Percentiles rank a stretch among this genome's conserved stretches.
Conservation (phyloP, 768 basidiomycete genomes). For the Lyophyllum decastes region DNA sequence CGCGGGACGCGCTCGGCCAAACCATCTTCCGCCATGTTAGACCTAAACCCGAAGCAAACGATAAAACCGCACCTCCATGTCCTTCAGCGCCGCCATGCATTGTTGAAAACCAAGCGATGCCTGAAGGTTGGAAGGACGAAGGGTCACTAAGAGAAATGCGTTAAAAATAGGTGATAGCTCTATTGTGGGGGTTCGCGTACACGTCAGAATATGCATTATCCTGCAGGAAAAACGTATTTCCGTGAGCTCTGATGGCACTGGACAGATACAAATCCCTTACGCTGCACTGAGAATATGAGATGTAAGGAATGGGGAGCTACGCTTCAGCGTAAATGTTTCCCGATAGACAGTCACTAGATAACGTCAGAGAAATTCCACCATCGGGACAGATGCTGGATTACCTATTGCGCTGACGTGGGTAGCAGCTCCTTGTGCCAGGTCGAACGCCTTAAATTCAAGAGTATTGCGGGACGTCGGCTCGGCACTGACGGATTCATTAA, state of each 20-base stretch:
- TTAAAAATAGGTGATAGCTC: constrained; percentile 7
- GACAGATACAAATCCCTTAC: constrained; percentile 40
- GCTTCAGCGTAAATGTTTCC: constrained; percentile 60
- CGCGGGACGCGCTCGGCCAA: constrained; percentile 72
- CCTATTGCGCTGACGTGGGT: constrained; percentile 68
- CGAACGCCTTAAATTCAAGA: constrained; percentile 68
- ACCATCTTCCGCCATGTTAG: constrained; percentile 42
- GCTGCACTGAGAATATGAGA: constrained; percentile 72
- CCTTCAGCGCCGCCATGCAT: constrained; percentile 61
- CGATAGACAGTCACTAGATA: constrained; percentile 58
- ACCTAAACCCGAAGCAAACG: constrained; percentile 2
- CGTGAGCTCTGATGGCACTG: constrained; percentile 9
- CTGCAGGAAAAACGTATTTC: constrained; percentile 34
- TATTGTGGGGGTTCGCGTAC: constrained; percentile 38
- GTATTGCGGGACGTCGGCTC: constrained; percentile 48
- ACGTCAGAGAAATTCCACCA: not conserved
- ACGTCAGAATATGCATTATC: constrained; percentile 77
- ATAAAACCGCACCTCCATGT: constrained; percentile 57
- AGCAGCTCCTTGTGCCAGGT: constrained; percentile 74
- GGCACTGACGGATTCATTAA: constrained; percentile 29
- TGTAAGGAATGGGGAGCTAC: constrained; percentile 64
- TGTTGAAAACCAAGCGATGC: constrained; percentile 67
- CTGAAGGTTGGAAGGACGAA: constrained; percentile 72
- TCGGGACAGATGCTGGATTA: constrained; percentile 26
- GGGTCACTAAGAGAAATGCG: constrained; percentile 49